Evolutionary conservation across 2,329 filamentous ascomycete species (phyloP), one percentile per base, ranked within the genome.

Genomic region (Neonectria hederae): DNA sequence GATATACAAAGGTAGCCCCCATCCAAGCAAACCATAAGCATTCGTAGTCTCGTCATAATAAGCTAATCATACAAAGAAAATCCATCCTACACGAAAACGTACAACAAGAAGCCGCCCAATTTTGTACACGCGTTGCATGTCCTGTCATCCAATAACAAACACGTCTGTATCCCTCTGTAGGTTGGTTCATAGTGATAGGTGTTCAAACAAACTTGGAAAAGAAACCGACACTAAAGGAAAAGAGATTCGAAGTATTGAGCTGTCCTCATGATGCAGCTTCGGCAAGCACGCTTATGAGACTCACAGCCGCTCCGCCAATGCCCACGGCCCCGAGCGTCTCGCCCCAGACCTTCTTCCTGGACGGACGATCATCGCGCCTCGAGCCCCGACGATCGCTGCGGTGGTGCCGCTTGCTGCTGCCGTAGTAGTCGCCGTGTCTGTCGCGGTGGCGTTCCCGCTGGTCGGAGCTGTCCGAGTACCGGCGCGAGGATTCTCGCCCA

Each of bases 271-370:
- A 74, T 5, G 86, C 86, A 26, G 87, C 87, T 72, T 90, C 86
- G 4, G 84, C 83, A 32, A 90, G 76, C 1, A 89, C 86, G 58
- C 83, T 84, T 49, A 89, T 71, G 65, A 90, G 75, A 57, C 86
- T 88, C 3, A 84, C 86, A 0, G 88, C 87, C 0, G 87, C 87
- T 10, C 87, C 86, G 4, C 87, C 87, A 30, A 90, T 85, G 1
- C 87, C 84, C 5, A 86, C 87, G 0, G 85, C 86, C 2, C 83
- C 82, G 4, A 89, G 79, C 17, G 86, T 84, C 66, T 87, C 86
- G 52, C 84, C 83, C 76, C 83, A 83, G 13, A 78, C 79, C 70
- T 81, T 83, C 73, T 80, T 83, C 70, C 76, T 81, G n/a, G 74
- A 74, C 1, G 73, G 60, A 3, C 77, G 76, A 7, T 81, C 77